phyloP scores from a whole-genome alignment of 1,139 yeast genomes.

The Blastobotrys indianensis region DNA sequence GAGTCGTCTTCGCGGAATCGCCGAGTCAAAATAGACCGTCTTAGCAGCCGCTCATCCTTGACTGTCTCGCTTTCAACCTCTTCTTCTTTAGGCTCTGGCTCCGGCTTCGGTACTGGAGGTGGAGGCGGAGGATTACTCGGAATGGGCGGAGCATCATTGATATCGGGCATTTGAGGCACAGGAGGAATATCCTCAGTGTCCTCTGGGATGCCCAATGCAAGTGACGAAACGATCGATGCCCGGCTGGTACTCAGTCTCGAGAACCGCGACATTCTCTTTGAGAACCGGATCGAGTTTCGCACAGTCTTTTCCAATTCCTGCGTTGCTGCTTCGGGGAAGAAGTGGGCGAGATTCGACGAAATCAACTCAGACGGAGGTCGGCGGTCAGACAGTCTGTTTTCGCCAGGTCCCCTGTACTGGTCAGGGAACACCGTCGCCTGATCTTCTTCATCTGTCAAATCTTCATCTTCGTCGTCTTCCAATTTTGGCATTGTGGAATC shows the following conservation, averaged over 20 bases:
- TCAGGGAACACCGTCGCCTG: constrained; percentile 16
- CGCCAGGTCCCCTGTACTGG: constrained; percentile 2
- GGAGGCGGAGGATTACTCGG: neutral
- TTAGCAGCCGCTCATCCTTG: neutral
- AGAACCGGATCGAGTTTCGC: constrained; percentile 73
- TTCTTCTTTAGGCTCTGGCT: neutral
- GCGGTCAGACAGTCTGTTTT: constrained; percentile 57
- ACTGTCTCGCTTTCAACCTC: neutral
- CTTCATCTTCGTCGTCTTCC: constrained; percentile 15
- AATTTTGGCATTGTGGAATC: constrained; percentile 7
- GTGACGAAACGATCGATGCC: constrained; percentile 29
- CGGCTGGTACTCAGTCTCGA: constrained; percentile 25
- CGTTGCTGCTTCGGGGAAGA: constrained; percentile 80
- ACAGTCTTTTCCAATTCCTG: constrained; percentile 72
- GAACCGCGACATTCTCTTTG: constrained; percentile 51
- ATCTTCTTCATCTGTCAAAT: constrained; percentile 13
- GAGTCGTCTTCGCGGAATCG: neutral
- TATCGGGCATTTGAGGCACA: constrained; percentile 26
- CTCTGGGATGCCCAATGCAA: constrained; percentile 23
- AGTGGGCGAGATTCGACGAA: constrained; percentile 82
- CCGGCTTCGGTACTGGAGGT: neutral
- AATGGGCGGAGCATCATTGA: constrained; percentile 3
- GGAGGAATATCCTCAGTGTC: constrained; percentile 31
- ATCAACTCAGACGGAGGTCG: constrained; percentile 92
- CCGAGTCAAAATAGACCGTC: constrained; percentile 7